These are phyloP conservation scores for Auricularia sp. DNA, from an alignment of 768 basidiomycete genomes.

Conservation along the genomic window DNA sequence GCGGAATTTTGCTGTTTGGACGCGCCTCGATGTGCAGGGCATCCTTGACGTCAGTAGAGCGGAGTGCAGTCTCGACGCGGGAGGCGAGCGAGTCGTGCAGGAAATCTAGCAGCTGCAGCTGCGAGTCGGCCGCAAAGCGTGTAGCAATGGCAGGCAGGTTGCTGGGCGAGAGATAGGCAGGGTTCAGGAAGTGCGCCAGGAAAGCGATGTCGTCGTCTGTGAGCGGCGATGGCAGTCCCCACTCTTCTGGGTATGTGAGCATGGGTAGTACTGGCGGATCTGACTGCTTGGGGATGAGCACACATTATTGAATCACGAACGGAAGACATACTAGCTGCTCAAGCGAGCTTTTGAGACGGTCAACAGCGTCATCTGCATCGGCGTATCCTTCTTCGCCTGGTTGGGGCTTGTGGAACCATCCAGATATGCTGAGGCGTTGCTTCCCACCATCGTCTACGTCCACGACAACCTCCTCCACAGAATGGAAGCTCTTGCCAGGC, in stretches of 20 bases:
- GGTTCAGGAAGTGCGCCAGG: constrained; percentile 79
- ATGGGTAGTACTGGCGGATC: constrained; percentile 25
- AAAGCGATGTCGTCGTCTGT: constrained; percentile 54
- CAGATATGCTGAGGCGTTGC: constrained; percentile 79
- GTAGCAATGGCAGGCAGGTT: constrained; percentile 71
- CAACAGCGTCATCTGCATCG: constrained; percentile 32
- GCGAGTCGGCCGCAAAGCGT: constrained; percentile 80
- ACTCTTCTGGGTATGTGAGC: constrained; percentile 26
- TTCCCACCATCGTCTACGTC: constrained; percentile 56
- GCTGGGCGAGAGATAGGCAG: constrained; percentile 75
- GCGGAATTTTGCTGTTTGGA: constrained; percentile 43
- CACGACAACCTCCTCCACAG: constrained; percentile 93
- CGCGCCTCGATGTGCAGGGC: constrained; percentile 39
- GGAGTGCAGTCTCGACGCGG: constrained; percentile 54
- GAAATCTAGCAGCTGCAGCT: constrained; percentile 82
- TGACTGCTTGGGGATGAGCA: constrained; percentile 13
- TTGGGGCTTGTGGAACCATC: constrained; percentile 94
- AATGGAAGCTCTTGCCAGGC: constrained; percentile 91
- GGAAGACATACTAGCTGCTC: constrained; percentile 75
- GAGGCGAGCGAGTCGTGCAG: constrained; percentile 59
- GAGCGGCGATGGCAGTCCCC: constrained; percentile 42
- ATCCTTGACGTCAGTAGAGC: constrained; percentile 54
- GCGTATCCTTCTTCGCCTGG: constrained; percentile 84
- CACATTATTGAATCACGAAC: constrained; percentile 1
- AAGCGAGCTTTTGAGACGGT: constrained; percentile 64